Conservation (phyloP, 2,329 filamentous ascomycete genomes). For the Cordyceps javanica region DNA sequence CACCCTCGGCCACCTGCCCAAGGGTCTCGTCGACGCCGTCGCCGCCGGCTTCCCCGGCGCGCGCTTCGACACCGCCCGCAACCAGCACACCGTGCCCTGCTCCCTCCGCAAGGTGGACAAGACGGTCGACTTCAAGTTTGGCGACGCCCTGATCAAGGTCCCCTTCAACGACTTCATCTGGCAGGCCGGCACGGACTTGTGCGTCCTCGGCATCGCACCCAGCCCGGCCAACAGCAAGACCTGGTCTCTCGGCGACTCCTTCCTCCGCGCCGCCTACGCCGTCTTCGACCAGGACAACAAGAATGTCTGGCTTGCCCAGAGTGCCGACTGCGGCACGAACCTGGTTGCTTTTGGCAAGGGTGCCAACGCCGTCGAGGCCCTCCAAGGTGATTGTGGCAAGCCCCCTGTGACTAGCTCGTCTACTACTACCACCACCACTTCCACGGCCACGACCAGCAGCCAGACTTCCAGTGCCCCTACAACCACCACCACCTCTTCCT, state of each 20-base stretch:
- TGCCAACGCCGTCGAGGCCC: conserved; percentile 21
- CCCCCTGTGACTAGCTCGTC: conserved; percentile 4
- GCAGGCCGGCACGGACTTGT: conserved; percentile 19
- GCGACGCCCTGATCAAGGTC: conserved; percentile 41
- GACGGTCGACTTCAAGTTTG: conserved; percentile 44
- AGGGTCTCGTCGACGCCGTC: conserved; percentile 44
- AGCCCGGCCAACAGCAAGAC: not conserved
- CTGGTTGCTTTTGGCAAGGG: conserved; percentile 24
- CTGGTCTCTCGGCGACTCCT: conserved; percentile 8
- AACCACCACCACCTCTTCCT: not conserved
- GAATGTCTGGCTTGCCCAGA: conserved; percentile 20
- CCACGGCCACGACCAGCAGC: conserved; percentile 13
- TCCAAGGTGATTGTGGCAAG: conserved; percentile 9
- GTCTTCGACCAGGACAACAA: conserved; percentile 22
- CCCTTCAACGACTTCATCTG: conserved; percentile 45
- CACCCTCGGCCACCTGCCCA: conserved; percentile 61
- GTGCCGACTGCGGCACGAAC: conserved; percentile 20
- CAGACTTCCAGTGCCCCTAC: conserved; percentile 18
- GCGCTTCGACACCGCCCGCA: conserved; percentile 29
- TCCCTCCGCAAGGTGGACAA: conserved; percentile 32
- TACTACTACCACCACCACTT: conserved; percentile 15
- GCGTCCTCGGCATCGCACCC: not conserved
- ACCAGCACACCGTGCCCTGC: conserved; percentile 44
- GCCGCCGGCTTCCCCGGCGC: conserved; percentile 42
- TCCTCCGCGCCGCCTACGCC: conserved; percentile 13